A percentile compares a stretch with the other conserved stretches of the same genome.
Conservation (phyloP, 805 yeast genomes). For the Tetrapisispora iriomotensis region DNA sequence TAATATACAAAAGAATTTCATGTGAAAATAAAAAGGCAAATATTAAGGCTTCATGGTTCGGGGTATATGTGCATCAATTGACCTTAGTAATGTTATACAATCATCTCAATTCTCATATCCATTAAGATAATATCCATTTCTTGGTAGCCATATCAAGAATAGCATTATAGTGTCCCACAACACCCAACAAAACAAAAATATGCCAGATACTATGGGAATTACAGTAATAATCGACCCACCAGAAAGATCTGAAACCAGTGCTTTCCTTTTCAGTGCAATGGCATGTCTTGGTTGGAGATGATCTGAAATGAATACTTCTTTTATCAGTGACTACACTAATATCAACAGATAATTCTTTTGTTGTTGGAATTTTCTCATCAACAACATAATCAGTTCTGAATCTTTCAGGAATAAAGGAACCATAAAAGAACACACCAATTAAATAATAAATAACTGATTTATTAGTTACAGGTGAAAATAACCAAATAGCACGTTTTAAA, state of each 20-base stretch:
- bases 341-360: slow-evolving; percentile 22
- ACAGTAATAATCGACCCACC: slow-evolving; percentile 75
- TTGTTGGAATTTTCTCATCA: slow-evolving; percentile 36
- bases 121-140: slow-evolving; percentile 15
- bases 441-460: slow-evolving; percentile 68
- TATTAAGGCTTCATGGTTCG: too few relatives aligned
- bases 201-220: slow-evolving; percentile 94
- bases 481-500: slow-evolving; percentile 37
- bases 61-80: too few relatives aligned
- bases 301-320: slow-evolving; percentile 32
- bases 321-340: slow-evolving; percentile 26
- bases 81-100: too few relatives aligned
- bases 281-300: slow-evolving; percentile 27
- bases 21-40: too few relatives aligned
- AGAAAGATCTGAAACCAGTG: slow-evolving; percentile 43
- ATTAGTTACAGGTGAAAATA: slow-evolving; percentile 54
- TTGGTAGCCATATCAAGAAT: slow-evolving; percentile 58
- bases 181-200: slow-evolving; percentile 77
- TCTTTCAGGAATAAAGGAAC: slow-evolving; percentile 80
- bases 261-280: slow-evolving; percentile 17
- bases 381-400: slow-evolving; percentile 63
- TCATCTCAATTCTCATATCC: too few relatives aligned
- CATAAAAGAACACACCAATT: slow-evolving; percentile 79
- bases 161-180: slow-evolving; percentile 80
- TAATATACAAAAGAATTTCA: too few relatives aligned